Evolutionary conservation across 805 yeast species (phyloP).

Genomic region (Cyberlindnera mississippiensis): DNA sequence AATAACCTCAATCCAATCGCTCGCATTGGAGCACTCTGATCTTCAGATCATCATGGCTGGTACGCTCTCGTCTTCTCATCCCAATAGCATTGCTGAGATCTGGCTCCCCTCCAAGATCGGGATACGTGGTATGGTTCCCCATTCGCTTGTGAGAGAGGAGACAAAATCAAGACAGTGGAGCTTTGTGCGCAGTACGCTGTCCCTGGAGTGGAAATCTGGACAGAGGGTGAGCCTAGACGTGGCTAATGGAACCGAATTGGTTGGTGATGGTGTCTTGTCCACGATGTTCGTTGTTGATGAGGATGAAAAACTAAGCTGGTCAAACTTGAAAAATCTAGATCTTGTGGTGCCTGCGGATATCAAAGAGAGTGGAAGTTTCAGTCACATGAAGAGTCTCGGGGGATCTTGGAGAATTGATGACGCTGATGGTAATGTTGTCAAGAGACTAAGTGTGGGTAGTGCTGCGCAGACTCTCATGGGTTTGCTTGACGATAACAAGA

Average conservation of each 20-base stretch:
- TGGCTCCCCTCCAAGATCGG: conserved; percentile 6
- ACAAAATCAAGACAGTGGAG: conserved; percentile 1
- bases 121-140: background rate
- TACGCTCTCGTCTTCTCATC: background rate
- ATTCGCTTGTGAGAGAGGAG: background rate
- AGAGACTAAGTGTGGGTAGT: conserved; percentile 3
- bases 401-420: background rate
- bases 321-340: conserved; percentile 2
- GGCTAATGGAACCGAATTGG: conserved; percentile 7
- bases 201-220: background rate
- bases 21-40: background rate
- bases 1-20: background rate
- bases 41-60: conserved; percentile 4
- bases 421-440: conserved; percentile 7
- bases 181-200: conserved; percentile 2
- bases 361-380: background rate
- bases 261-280: conserved; percentile 8
- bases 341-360: conserved; percentile 1
- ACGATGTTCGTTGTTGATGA: conserved; percentile 4
- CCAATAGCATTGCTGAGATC: conserved; percentile 4
- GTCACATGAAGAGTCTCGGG: background rate
- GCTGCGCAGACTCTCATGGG: conserved; percentile 9
- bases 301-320: background rate
- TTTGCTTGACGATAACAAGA: conserved; percentile 1
- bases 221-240: conserved; percentile 1